Percentiles rank a stretch among this genome's conserved stretches.
These are phyloP conservation scores for Globomyces pollinis-pini DNA, from an alignment of 192 early-diverging fungal genomes.

Conservation along the genomic window DNA sequence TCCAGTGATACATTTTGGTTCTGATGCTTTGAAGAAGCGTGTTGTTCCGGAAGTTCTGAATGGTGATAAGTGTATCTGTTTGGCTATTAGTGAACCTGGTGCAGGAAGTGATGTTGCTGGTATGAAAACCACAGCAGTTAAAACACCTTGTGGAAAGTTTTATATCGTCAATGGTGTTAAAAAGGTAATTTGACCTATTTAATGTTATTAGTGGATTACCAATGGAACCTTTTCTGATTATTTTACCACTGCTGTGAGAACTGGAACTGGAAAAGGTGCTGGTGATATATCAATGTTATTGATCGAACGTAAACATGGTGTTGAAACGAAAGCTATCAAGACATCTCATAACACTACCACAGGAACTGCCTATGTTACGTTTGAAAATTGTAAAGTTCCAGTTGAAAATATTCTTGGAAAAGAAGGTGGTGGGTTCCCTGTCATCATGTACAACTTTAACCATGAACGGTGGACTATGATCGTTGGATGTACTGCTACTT, in stretches of 20 bases:
- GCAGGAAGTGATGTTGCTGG: slow-evolving; percentile 40
- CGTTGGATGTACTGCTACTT: slow-evolving; percentile 15
- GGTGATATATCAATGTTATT: slow-evolving; percentile 45
- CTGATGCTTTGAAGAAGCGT: slow-evolving; percentile 13
- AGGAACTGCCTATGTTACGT: slow-evolving; percentile 41
- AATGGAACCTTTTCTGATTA: slow-evolving; percentile 19
- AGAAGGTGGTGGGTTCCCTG: slow-evolving; percentile 47
- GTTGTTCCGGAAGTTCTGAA: slow-evolving; percentile 26
- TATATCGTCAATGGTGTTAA: slow-evolving; percentile 32
- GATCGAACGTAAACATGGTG: slow-evolving; percentile 34
- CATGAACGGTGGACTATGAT: slow-evolving; percentile 47
- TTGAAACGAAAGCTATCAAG: slow-evolving; percentile 45
- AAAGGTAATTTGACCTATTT: no score
- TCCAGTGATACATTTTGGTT: slow-evolving; percentile 36
- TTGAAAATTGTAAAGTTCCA: slow-evolving; percentile 51
- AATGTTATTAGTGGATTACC: slow-evolving; percentile 49
- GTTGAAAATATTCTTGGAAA: slow-evolving; percentile 45
- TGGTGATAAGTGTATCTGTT: slow-evolving; percentile 35
- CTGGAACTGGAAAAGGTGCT: slow-evolving; percentile 6
- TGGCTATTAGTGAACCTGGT: slow-evolving; percentile 35
- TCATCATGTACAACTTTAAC: slow-evolving; percentile 51
- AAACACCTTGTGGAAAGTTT: slow-evolving; percentile 27
- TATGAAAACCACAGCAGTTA: slow-evolving; percentile 32
- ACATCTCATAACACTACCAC: slow-evolving; percentile 45
- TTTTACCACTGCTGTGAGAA: slow-evolving; percentile 24